Conservation (phyloP, 1,284 basidiomycete genomes). For the Moniliella sp. region DNA sequence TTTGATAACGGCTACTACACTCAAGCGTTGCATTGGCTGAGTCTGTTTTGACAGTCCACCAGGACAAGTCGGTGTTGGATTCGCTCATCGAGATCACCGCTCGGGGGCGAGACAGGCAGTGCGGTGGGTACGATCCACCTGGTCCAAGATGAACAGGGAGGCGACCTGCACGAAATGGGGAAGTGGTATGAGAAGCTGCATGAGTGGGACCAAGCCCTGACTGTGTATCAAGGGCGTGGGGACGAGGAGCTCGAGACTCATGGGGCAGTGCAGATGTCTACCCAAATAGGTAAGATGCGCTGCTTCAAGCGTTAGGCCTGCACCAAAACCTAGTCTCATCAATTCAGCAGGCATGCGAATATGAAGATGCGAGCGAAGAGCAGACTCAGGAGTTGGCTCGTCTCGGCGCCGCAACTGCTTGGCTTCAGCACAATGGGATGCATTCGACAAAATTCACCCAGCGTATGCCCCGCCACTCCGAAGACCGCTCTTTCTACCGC, state of each 20-base stretch:
- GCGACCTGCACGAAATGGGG: too few relatives aligned
- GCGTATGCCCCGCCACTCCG: constrained; percentile 77
- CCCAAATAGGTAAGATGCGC: constrained; percentile 82
- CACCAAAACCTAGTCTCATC: too few relatives aligned
- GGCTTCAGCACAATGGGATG: constrained; percentile 90
- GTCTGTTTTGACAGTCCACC: too few relatives aligned
- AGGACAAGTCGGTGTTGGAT: too few relatives aligned
- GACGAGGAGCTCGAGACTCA: constrained; percentile 40
- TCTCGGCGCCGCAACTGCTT: constrained; percentile 85
- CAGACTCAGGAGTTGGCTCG: constrained; percentile 79
- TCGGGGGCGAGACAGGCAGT: too few relatives aligned
- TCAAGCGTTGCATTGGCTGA: too few relatives aligned
- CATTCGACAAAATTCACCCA: constrained; percentile 93
- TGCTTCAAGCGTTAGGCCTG: too few relatives aligned
- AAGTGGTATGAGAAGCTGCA: constrained; percentile 96
- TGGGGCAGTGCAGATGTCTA: constrained; percentile 52
- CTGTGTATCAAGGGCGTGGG: constrained; percentile 57
- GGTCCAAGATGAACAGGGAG: too few relatives aligned
- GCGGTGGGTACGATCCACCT: too few relatives aligned
- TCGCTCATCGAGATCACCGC: constrained; percentile 88
- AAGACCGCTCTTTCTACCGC: constrained; percentile 84
- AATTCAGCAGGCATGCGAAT: too few relatives aligned
- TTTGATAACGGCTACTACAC: too few relatives aligned
- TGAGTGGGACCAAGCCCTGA: constrained; percentile 80
- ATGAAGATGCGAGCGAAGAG: constrained; percentile 58